phyloP scores from a whole-genome alignment of 345 rosid genomes.

The Populus alba region DNA sequence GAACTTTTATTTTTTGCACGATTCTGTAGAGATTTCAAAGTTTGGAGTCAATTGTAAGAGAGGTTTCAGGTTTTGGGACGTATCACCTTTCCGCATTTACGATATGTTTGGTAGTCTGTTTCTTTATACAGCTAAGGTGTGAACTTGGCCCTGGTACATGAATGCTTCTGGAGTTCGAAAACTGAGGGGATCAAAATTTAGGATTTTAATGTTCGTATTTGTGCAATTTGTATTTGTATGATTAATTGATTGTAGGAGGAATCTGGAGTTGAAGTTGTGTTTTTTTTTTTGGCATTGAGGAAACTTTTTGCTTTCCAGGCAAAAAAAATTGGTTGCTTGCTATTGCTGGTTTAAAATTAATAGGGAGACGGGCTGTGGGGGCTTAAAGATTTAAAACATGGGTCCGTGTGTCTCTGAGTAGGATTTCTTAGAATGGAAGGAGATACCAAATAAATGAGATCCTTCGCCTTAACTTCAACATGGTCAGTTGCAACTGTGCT shows the following conservation, averaged over 20 bases:
- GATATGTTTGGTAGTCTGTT: no score
- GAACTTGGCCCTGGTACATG: neutral
- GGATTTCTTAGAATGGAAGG: constrained; percentile 26
- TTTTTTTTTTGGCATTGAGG: neutral
- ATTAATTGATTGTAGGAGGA: neutral
- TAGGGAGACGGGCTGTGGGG: constrained; percentile 4
- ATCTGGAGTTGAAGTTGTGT: neutral
- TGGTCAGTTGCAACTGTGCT: constrained; percentile 96
- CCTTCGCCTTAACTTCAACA: constrained; percentile 81
- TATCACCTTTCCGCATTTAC: no score
- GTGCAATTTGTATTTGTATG: neutral
- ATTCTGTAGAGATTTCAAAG: neutral
- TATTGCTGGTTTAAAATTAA: neutral
- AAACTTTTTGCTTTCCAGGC: neutral
- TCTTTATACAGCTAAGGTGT: neutral
- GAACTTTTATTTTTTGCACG: neutral
- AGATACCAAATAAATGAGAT: constrained; percentile 45
- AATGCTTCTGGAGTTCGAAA: neutral
- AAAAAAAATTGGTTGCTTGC: neutral
- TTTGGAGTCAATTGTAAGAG: neutral
- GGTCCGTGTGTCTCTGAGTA: constrained; percentile 1
- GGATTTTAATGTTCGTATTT: neutral
- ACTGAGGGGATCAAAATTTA: neutral
- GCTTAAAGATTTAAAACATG: constrained; percentile 3
- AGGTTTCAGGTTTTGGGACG: no score